These are phyloP conservation scores for Caloboletus firmus DNA, from an alignment of 1,284 basidiomycete genomes.

Conservation along the genomic window DNA sequence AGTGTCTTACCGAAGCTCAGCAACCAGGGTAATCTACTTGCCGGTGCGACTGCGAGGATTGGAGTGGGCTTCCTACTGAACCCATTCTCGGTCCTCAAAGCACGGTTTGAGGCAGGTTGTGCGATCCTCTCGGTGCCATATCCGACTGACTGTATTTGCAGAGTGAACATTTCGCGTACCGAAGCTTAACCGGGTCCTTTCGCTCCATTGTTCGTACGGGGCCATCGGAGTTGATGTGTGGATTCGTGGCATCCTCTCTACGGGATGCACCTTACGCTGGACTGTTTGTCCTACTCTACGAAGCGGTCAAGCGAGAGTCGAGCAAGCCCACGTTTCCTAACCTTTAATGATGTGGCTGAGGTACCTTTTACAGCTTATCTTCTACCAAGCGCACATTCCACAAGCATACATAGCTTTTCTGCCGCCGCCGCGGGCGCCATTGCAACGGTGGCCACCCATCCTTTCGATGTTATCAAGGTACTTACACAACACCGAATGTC, in stretches of 20 bases:
- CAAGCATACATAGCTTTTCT: conserved; percentile 56
- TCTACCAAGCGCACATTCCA: conserved; percentile 42
- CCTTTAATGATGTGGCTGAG: conserved; percentile 7
- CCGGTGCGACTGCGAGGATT: conserved; percentile 86
- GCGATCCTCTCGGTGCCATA: neutral
- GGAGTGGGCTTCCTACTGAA: conserved; percentile 88
- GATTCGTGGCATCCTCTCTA: conserved; percentile 86
- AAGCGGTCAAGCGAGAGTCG: conserved; percentile 74
- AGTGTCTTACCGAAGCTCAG: conserved; percentile 79
- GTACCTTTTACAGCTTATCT: conserved; percentile 28
- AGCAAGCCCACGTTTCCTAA: conserved; percentile 41
- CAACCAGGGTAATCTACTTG: conserved; percentile 81
- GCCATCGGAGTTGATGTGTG: conserved; percentile 82
- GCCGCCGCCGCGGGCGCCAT: conserved; percentile 78
- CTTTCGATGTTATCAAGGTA: conserved; percentile 90
- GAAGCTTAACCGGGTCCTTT: conserved; percentile 63
- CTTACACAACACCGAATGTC: conserved; percentile 6
- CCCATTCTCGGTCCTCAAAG: conserved; percentile 93
- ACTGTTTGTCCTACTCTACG: conserved; percentile 90
- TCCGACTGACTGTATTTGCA: conserved; percentile 31
- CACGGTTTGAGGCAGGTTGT: conserved; percentile 82
- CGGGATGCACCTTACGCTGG: conserved; percentile 97
- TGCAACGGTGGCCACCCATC: conserved; percentile 82
- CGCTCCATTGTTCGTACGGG: conserved; percentile 68
- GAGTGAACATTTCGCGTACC: conserved; percentile 81